Base-by-base conservation (phyloP, 805 yeast species). In the Saturnispora saitoi region DNA sequence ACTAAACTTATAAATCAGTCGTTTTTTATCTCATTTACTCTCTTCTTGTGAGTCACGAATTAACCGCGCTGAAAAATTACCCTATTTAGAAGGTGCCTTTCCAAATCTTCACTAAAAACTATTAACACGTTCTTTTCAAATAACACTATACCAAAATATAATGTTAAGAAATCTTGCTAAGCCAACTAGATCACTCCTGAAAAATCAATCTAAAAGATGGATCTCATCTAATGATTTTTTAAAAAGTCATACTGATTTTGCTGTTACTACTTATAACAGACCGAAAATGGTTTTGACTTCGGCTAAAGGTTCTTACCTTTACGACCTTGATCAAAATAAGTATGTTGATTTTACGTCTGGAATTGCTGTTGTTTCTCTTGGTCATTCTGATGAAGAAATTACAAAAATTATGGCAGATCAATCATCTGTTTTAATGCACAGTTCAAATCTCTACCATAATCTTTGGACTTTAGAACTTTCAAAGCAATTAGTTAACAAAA, bases 341-440 rank as follows among this genome's bases (percentile, higher is more conserved):
- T 93, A 83, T 60, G 73, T 93, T 45, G 99, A 93, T 63, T 91
- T 93, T 67, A 82, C 91, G 1, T 89, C 97, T 2, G 99, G 99
- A 47, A 91, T 93, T 56, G 98, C 99, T 1, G 99, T 93, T 14
- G 91, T 96, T n/a, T 83, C 86, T 1, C 70, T 93, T 54, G 99
- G 99, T 2, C 98, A 93, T 62, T 71, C 89, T 24, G 76, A 93
- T 57, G 79, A 81, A 4, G 83, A 80, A 53, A 75, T 93, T 32
- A 76, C 95, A 6, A 70, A 83, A 48, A 77, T 93, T 51, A 63
- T 89, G 52, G 65, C 68, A 49, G 83, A 84, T 39, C 99, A 93
- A 68, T 78, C 89, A 1, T 63, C 64, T 30, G 80, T 81, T 9
- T 70, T 91, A 56, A 72, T 88, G 50, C 99, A 93, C 62, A 75